Base-by-base conservation (phyloP, 2,329 filamentous ascomycete species). In the Colletotrichum truncatum region DNA sequence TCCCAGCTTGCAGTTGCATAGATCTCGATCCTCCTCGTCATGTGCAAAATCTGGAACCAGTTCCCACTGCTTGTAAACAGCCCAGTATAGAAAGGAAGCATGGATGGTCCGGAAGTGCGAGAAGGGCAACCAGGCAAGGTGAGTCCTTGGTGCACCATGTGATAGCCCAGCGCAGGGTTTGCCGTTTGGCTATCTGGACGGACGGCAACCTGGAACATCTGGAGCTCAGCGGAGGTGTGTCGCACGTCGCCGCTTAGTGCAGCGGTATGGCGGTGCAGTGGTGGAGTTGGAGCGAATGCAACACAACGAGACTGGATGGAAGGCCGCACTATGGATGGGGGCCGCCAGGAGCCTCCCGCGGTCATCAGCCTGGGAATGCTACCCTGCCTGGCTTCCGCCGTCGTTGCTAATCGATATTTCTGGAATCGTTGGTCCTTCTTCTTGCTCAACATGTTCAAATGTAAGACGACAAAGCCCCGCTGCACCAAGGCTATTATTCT, bases 301-400 rank as follows among this genome's bases (percentile, higher is more conserved):
- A 61, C 59, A 56, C 62, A 54, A 61, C 39, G 46, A 57, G 28
- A n/a, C 28, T 23, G 45, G 48, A 36, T 60, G 55, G 53, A 58
- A 41, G 30, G 26, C 34, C 18, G 41, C 51, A 64, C 21, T 56
- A 23, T 54, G 34, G 55, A 64, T 53, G 61, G 61, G 61, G 55
- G 55, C 61, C 43, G 48, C 61, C 55, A 53, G 61, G 61, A 61
- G 61, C 56, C 56, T 64, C 61, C 61, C 56, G 62, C 56, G 48
- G 48, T 64, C 62, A 61, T n/a, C 56, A 36, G 59, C 46, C 39
- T 64, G 32, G 32, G n/a, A 54, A 64, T 64, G 59, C 56, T 49
- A 54, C 62, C 56, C 48, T 61, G 41, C 56, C 48, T 61, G 41
- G 23, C 32, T 49, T 51, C 28, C 38, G 34, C 36, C 12, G 28